Conservation (phyloP, 2,329 filamentous ascomycete species). For the Xylariaceae sp. region DNA sequence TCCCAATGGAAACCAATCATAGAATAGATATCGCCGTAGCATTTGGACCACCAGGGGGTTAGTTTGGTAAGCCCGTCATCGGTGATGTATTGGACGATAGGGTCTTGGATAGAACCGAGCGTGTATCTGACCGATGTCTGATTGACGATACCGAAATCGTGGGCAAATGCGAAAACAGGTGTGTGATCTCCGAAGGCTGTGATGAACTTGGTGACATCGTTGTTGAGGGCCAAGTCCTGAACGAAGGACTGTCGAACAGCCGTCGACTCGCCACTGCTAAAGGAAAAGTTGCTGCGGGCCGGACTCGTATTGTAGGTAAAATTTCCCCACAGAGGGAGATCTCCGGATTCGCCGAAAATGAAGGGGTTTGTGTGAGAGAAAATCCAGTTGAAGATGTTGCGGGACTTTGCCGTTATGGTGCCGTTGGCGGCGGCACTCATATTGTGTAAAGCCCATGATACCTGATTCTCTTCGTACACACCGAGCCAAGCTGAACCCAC, state of each 20-base stretch:
- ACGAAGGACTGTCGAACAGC: conserved; percentile 58
- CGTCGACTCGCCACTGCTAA: conserved; percentile 21
- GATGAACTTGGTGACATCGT: conserved; percentile 52
- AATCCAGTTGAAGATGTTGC: conserved; percentile 60
- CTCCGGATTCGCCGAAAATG: conserved; percentile 60
- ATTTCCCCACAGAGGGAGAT: conserved; percentile 62
- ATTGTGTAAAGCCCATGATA: conserved; percentile 63
- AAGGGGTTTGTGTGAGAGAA: conserved; percentile 69
- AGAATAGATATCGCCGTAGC: conserved; percentile 54
- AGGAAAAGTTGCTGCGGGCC: conserved; percentile 19
- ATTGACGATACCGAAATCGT: conserved; percentile 34
- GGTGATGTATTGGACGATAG: conserved; percentile 66
- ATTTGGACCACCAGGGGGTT: conserved; percentile 67
- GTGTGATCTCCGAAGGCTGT: conserved; percentile 62
- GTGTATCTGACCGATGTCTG: conserved; percentile 60
- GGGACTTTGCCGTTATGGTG: conserved; percentile 55
- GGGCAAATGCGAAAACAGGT: conserved; percentile 68
- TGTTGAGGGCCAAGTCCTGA: conserved; percentile 54
- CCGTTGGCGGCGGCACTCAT: conserved; percentile 32
- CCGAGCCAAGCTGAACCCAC: conserved; percentile 75
- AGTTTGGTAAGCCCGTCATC: conserved; percentile 64
- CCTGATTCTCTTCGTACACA: conserved; percentile 60
- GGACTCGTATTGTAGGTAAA: conserved; percentile 59
- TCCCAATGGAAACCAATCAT: conserved; percentile 65
- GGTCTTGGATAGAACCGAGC: conserved; percentile 65